Conservation (phyloP, 345 rosid species). For the Euphorbia pulcherrima region DNA sequence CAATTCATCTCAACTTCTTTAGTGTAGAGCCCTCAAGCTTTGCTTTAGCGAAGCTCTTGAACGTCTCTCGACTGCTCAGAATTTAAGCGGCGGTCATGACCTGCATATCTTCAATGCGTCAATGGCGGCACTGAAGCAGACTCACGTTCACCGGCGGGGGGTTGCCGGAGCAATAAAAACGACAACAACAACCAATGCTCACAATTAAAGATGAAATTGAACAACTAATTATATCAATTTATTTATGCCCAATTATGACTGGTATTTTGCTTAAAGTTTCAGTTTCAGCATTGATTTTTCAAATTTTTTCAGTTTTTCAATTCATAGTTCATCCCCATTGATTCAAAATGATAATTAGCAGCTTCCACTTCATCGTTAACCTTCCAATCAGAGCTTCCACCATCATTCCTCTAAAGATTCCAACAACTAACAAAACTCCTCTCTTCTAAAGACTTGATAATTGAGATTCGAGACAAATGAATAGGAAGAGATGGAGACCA, state of each 20-base stretch:
- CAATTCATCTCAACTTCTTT: conserved; percentile 94
- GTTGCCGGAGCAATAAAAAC: conserved; percentile 98
- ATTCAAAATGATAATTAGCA: no score
- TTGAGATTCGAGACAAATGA: no score
- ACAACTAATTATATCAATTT: conserved; percentile 89
- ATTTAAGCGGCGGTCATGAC: conserved; percentile 43
- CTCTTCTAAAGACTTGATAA: no score
- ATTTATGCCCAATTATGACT: no score
- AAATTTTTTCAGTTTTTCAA: no score
- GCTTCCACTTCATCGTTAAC: no score
- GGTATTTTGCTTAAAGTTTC: no score
- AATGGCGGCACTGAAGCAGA: conserved; percentile 94
- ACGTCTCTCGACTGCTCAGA: conserved; percentile 71
- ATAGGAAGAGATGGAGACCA: conserved; percentile 90
- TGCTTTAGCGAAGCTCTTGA: conserved; percentile 97
- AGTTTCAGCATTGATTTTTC: no score
- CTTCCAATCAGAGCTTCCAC: no score
- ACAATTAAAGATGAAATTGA: conserved; percentile 97
- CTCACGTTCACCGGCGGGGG: conserved; percentile 98
- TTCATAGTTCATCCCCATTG: no score
- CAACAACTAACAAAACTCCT: no score
- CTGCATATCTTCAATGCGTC: conserved; percentile 92
- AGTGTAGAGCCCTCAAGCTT: conserved; percentile 99
- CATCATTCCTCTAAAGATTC: no score
- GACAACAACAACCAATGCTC: conserved; percentile 88